Conservation (phyloP, 2,329 filamentous ascomycete species). For the Sclerotinia borealis region DNA sequence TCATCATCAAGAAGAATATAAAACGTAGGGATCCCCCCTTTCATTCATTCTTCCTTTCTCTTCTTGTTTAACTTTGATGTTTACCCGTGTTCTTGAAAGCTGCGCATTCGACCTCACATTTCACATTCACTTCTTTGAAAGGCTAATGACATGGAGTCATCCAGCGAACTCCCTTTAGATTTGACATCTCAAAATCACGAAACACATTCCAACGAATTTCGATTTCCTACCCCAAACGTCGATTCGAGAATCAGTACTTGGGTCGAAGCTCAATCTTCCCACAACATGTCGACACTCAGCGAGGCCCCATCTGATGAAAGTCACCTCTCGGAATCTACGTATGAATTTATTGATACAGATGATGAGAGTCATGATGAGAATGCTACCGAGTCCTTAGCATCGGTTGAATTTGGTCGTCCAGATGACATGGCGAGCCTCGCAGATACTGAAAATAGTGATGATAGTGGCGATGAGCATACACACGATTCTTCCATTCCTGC, state of each 20-base stretch:
- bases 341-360: conserved; percentile 34
- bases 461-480: conserved; percentile 29
- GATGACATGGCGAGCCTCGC: conserved; percentile 34
- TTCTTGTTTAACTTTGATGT: background rate
- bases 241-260: conserved; percentile 28
- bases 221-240: conserved; percentile 25
- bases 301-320: conserved; percentile 28
- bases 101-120: background rate
- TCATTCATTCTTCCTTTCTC: background rate
- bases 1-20: background rate
- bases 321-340: conserved; percentile 30
- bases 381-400: conserved; percentile 33
- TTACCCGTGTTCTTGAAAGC: background rate
- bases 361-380: conserved; percentile 32
- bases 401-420: conserved; percentile 31
- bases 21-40: background rate
- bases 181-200: conserved; percentile 12
- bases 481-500: conserved; percentile 17
- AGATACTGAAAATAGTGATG: conserved; percentile 32
- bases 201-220: conserved; percentile 20
- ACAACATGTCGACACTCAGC: conserved; percentile 28
- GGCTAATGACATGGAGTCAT: conserved; percentile 31
- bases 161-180: conserved; percentile 21
- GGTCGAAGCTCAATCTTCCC: conserved; percentile 25
- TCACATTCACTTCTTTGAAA: conserved; percentile 10